These are phyloP conservation scores for Cytospora paraplurivora DNA, from an alignment of 2,329 filamentous ascomycete species.

Conservation along the genomic window DNA sequence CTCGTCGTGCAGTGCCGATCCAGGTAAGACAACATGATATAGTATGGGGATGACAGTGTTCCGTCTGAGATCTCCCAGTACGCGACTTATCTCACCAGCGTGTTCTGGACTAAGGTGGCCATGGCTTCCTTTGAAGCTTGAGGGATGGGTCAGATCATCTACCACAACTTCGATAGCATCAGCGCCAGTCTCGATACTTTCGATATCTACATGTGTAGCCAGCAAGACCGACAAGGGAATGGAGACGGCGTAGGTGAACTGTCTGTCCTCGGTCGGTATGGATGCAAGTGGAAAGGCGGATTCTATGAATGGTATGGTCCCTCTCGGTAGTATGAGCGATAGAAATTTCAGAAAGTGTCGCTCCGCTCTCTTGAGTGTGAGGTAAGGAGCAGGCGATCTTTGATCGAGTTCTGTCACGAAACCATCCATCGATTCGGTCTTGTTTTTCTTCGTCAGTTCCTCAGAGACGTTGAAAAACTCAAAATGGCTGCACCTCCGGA, in stretches of 20 bases:
- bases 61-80: slow-evolving; percentile 61
- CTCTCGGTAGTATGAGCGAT: slow-evolving; percentile 58
- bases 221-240: slow-evolving; percentile 61
- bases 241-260: slow-evolving; percentile 68
- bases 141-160: slow-evolving; percentile 40
- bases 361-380: slow-evolving; percentile 69
- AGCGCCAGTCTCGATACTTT: slow-evolving; percentile 65
- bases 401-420: slow-evolving; percentile 39
- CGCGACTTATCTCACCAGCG: slow-evolving; percentile 56
- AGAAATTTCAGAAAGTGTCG: slow-evolving; percentile 71
- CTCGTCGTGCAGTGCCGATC: slow-evolving; percentile 32
- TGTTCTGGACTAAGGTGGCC: slow-evolving; percentile 37
- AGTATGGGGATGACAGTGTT: slow-evolving; percentile 63
- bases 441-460: slow-evolving; percentile 34
- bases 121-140: slow-evolving; percentile 24
- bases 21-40: slow-evolving; percentile 50
- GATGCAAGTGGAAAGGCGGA: slow-evolving; percentile 67
- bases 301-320: slow-evolving; percentile 59
- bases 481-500: slow-evolving; percentile 69
- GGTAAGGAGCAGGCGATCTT: slow-evolving; percentile 56
- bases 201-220: slow-evolving; percentile 57
- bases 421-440: slow-evolving; percentile 36
- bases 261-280: slow-evolving; percentile 60
- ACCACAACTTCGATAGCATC: slow-evolving; percentile 68
- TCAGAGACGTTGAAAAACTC: slow-evolving; percentile 79